These are phyloP conservation scores for Lantana camara DNA, from an alignment of 257 asterid species.

Conservation along the genomic window DNA sequence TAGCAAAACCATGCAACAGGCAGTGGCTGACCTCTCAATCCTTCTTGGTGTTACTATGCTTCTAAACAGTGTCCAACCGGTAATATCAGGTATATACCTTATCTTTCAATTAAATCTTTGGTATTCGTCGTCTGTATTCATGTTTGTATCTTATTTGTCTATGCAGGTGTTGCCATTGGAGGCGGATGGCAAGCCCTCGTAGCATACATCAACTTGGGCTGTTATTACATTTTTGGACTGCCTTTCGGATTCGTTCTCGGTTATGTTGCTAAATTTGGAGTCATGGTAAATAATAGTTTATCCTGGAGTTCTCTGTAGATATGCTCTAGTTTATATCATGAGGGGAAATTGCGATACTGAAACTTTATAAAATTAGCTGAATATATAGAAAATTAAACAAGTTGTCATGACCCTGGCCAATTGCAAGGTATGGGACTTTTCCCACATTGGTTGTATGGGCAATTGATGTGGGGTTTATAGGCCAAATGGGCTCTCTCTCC, in stretches of 20 bases:
- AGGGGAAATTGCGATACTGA: too few relatives aligned
- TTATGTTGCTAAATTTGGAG: conserved; percentile 53
- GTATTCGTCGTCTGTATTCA: too few relatives aligned
- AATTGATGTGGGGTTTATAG: too few relatives aligned
- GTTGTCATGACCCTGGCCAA: too few relatives aligned
- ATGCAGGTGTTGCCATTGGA: conserved; percentile 68
- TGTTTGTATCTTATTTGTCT: not conserved
- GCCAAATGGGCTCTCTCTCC: too few relatives aligned
- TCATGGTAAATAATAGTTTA: conserved; percentile 52
- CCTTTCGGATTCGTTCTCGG: conserved; percentile 68
- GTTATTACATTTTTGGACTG: conserved; percentile 68
- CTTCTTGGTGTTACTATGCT: conserved; percentile 62
- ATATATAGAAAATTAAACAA: too few relatives aligned
- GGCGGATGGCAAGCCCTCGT: conserved; percentile 82
- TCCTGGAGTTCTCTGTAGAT: too few relatives aligned
- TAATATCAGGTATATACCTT: conserved; percentile 68
- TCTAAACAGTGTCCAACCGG: conserved; percentile 66
- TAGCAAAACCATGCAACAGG: conserved; percentile 51
- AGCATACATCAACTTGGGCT: conserved; percentile 67
- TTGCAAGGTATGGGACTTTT: too few relatives aligned
- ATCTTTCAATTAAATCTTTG: not conserved
- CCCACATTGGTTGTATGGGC: too few relatives aligned
- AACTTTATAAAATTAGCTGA: too few relatives aligned
- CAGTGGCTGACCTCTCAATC: conserved; percentile 52
- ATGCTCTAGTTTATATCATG: too few relatives aligned